Evolutionary conservation across 306 rosid genomes (phyloP).

Genomic region (Hippophae rhamnoides): DNA sequence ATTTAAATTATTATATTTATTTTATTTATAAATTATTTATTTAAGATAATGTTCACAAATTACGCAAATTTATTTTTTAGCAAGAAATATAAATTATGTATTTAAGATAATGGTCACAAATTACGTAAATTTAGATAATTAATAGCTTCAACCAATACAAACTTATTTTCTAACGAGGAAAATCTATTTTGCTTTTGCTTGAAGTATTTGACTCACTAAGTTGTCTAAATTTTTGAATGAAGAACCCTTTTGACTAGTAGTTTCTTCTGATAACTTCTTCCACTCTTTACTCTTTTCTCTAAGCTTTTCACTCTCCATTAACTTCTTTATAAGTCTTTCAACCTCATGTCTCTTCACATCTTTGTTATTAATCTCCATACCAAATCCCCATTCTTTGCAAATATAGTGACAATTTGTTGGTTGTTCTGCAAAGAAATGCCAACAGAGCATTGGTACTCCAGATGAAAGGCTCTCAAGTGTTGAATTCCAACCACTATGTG

Average conservation of each 20-base stretch:
- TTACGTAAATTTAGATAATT: too few species aligned
- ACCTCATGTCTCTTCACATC: conserved; percentile 6
- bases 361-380: conserved; percentile 2
- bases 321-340: conserved; percentile 5
- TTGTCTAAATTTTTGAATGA: neutral
- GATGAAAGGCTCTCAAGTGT: neutral
- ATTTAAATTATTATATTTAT: too few species aligned
- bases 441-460: conserved; percentile 17
- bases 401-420: neutral
- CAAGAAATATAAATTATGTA: too few species aligned
- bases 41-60: too few species aligned
- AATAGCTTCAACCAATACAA: too few species aligned
- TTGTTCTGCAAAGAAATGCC: conserved; percentile 6
- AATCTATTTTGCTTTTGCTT: neutral
- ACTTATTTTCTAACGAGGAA: too few species aligned
- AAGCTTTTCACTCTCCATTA: conserved; percentile 4
- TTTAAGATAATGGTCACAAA: too few species aligned
- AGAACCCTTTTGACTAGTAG: neutral
- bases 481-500: conserved; percentile 6
- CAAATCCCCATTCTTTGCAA: conserved; percentile 3
- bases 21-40: too few species aligned
- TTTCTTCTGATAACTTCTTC: conserved; percentile 3
- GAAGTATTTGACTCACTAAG: conserved; percentile 4
- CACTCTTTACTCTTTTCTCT: neutral
- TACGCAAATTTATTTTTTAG: too few species aligned